These are phyloP conservation scores for Madurella mycetomatis DNA, from an alignment of 2,329 filamentous ascomycete species.

Conservation along the genomic window DNA sequence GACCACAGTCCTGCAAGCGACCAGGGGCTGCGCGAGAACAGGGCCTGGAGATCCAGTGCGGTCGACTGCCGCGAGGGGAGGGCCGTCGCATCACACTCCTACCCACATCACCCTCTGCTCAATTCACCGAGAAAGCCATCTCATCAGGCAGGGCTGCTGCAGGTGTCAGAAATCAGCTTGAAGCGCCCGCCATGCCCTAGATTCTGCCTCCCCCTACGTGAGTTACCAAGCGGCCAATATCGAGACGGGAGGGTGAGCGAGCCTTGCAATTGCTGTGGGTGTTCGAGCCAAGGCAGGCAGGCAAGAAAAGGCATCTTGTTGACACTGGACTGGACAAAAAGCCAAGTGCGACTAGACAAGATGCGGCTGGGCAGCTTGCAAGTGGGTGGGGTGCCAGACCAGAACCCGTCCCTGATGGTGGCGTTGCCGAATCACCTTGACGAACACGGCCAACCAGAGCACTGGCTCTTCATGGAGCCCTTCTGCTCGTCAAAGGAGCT, in stretches of 20 bases:
- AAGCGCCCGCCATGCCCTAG: too few species aligned
- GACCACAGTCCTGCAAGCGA: background rate
- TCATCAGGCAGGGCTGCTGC: too few species aligned
- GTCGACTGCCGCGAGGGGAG: background rate
- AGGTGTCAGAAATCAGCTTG: too few species aligned
- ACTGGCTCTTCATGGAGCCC: background rate
- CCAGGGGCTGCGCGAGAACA: background rate
- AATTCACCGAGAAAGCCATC: background rate
- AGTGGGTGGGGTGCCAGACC: background rate
- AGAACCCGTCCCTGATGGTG: conserved; percentile 1
- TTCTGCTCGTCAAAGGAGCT: background rate
- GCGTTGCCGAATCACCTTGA: conserved; percentile 3
- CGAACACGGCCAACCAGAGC: background rate
- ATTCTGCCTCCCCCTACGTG: too few species aligned
- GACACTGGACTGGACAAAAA: too few species aligned
- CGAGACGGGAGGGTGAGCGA: too few species aligned
- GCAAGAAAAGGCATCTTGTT: background rate
- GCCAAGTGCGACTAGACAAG: background rate
- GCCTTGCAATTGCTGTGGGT: too few species aligned
- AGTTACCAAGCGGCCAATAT: too few species aligned
- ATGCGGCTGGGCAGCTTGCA: background rate
- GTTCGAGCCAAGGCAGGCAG: too few species aligned
- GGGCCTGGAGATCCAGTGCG: background rate
- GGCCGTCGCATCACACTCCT: background rate
- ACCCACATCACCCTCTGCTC: background rate